Conservation (phyloP, 257 asterid species). For the Solanum dulcamara region DNA sequence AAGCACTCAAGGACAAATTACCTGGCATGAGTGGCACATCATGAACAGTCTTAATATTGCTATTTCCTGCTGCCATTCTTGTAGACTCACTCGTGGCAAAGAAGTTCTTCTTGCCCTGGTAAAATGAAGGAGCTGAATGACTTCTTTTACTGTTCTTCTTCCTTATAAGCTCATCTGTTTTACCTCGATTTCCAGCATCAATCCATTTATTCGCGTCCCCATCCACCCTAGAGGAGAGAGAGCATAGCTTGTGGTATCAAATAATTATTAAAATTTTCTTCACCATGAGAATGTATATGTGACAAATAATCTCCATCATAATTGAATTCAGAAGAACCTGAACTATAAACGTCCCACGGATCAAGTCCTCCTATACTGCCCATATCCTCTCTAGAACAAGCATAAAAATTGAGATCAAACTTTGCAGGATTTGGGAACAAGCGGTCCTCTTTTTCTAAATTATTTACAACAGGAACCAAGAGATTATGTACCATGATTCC, state of each 20-base stretch:
- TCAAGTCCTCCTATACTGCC: slow-evolving; percentile 15
- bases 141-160: slow-evolving; percentile 33
- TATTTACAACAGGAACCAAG: not conserved
- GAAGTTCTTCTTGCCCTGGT: slow-evolving; percentile 44
- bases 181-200: slow-evolving; percentile 12
- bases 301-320: slow-evolving; percentile 22
- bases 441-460: slow-evolving; percentile 25
- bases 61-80: slow-evolving; percentile 20
- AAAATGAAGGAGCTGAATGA: slow-evolving; percentile 83
- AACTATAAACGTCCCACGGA: slow-evolving; percentile 2
- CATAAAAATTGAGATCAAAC: slow-evolving; percentile 12
- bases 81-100: slow-evolving; percentile 27
- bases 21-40: slow-evolving; percentile 18
- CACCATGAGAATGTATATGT: slow-evolving; percentile 6
- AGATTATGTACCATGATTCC: slow-evolving; percentile 14
- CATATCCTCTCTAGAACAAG: slow-evolving; percentile 13
- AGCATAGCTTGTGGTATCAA: not conserved
- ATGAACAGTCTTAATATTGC: not conserved
- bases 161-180: slow-evolving; percentile 8
- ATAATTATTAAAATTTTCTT: slow-evolving; percentile 14
- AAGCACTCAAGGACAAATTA: not conserved
- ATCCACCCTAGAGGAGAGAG: not conserved
- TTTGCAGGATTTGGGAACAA: slow-evolving; percentile 10
- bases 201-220: slow-evolving; percentile 9
- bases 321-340: slow-evolving; percentile 17